Evolutionary conservation across 225 moss, liverwort and hornwort genomes (phyloP).

Genomic region (Sphagnum contortum): DNA sequence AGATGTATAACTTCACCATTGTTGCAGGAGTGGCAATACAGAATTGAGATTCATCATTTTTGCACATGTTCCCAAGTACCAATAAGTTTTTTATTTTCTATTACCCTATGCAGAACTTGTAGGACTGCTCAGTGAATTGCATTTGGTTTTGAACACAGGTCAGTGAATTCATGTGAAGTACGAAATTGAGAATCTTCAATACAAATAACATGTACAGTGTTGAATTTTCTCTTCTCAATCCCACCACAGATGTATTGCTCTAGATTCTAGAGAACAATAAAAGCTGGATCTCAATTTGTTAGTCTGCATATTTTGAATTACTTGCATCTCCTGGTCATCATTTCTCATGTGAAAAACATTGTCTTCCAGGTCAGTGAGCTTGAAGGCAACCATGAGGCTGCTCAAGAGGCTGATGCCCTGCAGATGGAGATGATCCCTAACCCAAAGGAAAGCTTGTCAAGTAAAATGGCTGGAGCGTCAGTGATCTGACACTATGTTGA

Average conservation of each 20-base stretch:
- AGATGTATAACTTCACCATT: not conserved
- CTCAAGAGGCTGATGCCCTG: slow-evolving; percentile 67
- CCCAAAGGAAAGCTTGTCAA: slow-evolving; percentile 52
- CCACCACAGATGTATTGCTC: too few species aligned
- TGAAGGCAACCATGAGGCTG: slow-evolving; percentile 94
- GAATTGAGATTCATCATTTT: too few species aligned
- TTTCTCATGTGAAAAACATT: not conserved
- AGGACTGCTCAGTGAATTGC: too few species aligned
- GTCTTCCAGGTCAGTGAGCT: slow-evolving; percentile 64
- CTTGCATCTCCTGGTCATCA: too few species aligned
- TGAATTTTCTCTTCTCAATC: not conserved
- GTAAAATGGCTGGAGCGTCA: too few species aligned
- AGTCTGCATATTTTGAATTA: too few species aligned
- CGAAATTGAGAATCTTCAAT: slow-evolving; percentile 99
- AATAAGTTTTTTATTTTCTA: too few species aligned
- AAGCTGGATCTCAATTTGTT: too few species aligned
- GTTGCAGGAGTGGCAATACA: not conserved
- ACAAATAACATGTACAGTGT: slow-evolving; percentile 82
- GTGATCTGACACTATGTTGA: too few species aligned
- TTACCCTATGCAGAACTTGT: too few species aligned
- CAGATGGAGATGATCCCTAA: slow-evolving; percentile 99
- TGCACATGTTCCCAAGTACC: too few species aligned
- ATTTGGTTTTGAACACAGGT: slow-evolving; percentile 35
- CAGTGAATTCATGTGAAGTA: slow-evolving; percentile 88
- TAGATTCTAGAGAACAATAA: too few species aligned